phyloP scores from a whole-genome alignment of 2,329 filamentous ascomycete species.

The Colletotrichum karsti region DNA sequence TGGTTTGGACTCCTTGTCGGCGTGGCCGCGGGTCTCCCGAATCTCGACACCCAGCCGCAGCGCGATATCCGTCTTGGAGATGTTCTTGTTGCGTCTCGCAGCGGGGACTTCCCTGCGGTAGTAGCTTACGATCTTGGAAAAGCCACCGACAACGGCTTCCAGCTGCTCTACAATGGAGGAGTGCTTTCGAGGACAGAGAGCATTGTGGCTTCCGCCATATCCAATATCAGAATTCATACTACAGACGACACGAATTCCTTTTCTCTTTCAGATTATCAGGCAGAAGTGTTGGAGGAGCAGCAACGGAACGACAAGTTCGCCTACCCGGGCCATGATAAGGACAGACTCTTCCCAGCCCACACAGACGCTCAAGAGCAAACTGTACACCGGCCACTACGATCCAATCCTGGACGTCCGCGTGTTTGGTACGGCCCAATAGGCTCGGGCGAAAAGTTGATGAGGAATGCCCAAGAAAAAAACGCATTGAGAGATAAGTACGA shows the following conservation, averaged over 20 bases:
- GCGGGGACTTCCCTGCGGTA: conserved; percentile 35
- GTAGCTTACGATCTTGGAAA: conserved; percentile 44
- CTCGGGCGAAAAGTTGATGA: conserved; percentile 42
- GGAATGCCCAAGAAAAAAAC: conserved; percentile 34
- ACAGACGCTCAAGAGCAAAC: neutral
- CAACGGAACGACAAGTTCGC: too few species aligned
- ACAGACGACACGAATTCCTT: neutral
- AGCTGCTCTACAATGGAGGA: conserved; percentile 35
- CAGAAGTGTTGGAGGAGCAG: too few species aligned
- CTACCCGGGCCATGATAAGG: too few species aligned
- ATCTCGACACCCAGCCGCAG: conserved; percentile 32
- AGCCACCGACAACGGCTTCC: conserved; percentile 35
- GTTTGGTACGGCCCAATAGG: conserved; percentile 45
- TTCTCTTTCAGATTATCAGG: too few species aligned
- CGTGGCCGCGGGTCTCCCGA: conserved; percentile 43
- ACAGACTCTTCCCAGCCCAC: conserved; percentile 33
- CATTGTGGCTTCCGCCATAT: conserved; percentile 43
- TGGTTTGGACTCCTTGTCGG: conserved; percentile 47
- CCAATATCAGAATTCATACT: conserved; percentile 32
- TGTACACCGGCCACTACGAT: conserved; percentile 23
- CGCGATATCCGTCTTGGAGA: conserved; percentile 48
- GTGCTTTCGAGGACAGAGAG: conserved; percentile 37
- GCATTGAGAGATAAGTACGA: conserved; percentile 35
- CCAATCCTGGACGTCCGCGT: conserved; percentile 32
- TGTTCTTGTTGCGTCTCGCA: conserved; percentile 40